Evolutionary conservation across 1,284 basidiomycete species (phyloP), one percentile per base, ranked within the genome.

Genomic region (Tylopilus orsonianus): DNA sequence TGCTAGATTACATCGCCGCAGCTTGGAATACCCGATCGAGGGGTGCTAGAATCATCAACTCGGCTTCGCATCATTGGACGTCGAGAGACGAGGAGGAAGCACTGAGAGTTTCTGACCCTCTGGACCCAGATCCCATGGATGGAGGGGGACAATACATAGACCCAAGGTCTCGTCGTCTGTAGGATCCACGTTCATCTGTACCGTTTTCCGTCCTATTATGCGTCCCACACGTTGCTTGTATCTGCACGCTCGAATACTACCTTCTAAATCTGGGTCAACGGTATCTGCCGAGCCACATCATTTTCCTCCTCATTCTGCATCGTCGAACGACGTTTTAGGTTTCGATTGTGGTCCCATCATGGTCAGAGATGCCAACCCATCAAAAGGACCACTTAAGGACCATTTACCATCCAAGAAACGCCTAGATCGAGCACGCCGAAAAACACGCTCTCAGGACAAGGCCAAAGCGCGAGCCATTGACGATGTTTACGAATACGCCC

Each of bases 401-500:
- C 49, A n/a, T 9, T 13, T 36, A 1, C 49, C 43, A 3, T 33
- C 43, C 16, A 52, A 35, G 19, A 58, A 53, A 50, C 40, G 33
- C 14, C 20, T 22, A 27, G 53, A 42, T 44, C 60, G 47, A 23
- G 19, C 46, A 13, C 42, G 36, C 29, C 30, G 49, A 32, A 63
- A 59, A 37, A 4, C 14, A 13, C 26, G 12, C 19, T 10, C 30
- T 5, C 35, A 44, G 29, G 41, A 10, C 33, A 57, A 48, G 26
- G 43, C 26, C 34, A 52, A 64, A 16, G 35, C 36, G 16, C 48
- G 42, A 22, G 39, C 54, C n/a, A 55, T 61, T 33, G 29, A 54
- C 41, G 81, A 87, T 56, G 74, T 87, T 2, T 87, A 86, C 61
- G 84, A 87, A 58, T 81, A 83, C 48, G 70, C 77, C 45, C 73